Conservation (phyloP, 2,329 filamentous ascomycete species). For the Trichoderma gracile region DNA sequence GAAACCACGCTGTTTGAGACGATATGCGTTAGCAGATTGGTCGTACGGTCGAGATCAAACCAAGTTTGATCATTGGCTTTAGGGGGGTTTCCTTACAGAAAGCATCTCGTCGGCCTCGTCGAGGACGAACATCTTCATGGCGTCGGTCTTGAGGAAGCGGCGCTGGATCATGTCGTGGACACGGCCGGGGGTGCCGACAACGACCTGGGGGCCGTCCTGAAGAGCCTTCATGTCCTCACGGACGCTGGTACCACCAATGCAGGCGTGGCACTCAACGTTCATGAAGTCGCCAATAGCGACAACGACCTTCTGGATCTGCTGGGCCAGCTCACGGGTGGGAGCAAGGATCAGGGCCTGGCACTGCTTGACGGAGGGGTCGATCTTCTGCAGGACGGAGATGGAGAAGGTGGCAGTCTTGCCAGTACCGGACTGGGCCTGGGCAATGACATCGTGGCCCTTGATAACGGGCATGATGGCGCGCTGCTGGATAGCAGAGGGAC, state of each 20-base stretch:
- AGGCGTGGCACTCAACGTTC: slow-evolving; percentile 98
- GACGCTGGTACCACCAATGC: slow-evolving; percentile 97
- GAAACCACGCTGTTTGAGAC: slow-evolving; percentile 76
- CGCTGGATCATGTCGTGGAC: slow-evolving; percentile 99
- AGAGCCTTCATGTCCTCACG: slow-evolving; percentile 99
- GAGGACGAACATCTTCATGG: slow-evolving; percentile 99
- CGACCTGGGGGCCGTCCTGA: slow-evolving; percentile 92
- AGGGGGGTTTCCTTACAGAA: slow-evolving; percentile 58
- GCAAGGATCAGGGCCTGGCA: slow-evolving; percentile 98
- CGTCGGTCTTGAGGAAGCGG: slow-evolving; percentile 92
- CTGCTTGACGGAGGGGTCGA: slow-evolving; percentile 90
- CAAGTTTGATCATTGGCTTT: neutral
- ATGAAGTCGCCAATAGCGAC: slow-evolving; percentile 96
- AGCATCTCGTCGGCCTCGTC: slow-evolving; percentile 99
- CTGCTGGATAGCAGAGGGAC: slow-evolving; percentile 99
- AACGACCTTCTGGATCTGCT: slow-evolving; percentile 99
- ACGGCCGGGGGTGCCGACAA: slow-evolving; percentile 97
- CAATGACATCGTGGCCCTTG: slow-evolving; percentile 99
- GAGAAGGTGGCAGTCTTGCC: slow-evolving; percentile 99
- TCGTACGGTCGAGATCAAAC: neutral
- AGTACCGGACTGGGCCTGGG: slow-evolving; percentile 98
- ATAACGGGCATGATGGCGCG: slow-evolving; percentile 99
- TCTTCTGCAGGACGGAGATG: slow-evolving; percentile 98
- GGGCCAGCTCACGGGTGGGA: slow-evolving; percentile 95
- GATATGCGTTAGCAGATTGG: slow-evolving; percentile 38